phyloP scores from a whole-genome alignment of 768 basidiomycete genomes.

The Xerocomellus chrysenteron region DNA sequence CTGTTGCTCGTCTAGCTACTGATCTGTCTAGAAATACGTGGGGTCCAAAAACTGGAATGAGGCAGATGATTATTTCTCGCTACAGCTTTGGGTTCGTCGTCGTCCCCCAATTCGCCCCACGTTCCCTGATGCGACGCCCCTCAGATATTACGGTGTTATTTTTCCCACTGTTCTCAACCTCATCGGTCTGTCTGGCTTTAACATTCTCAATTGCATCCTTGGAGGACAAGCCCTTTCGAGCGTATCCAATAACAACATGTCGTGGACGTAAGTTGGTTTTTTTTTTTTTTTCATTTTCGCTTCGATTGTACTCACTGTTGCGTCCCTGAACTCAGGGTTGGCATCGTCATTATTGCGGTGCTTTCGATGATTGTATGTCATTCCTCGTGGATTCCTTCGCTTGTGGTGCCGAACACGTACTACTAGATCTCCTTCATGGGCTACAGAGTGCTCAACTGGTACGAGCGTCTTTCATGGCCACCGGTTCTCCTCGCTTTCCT shows the following conservation, averaged over 20 bases:
- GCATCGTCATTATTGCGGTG: constrained; percentile 75
- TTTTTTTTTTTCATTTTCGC: constrained; percentile 2
- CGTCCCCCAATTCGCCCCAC: constrained; percentile 34
- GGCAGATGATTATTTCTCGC: constrained; percentile 77
- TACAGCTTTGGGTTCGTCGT: constrained; percentile 53
- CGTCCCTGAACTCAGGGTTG: constrained; percentile 49
- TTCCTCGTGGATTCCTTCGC: background rate
- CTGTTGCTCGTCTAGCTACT: background rate
- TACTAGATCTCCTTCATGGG: constrained; percentile 66
- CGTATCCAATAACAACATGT: constrained; percentile 48
- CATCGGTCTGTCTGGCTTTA: constrained; percentile 59
- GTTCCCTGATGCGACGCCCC: background rate
- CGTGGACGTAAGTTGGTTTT: constrained; percentile 48
- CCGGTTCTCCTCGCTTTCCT: constrained; percentile 74
- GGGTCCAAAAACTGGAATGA: constrained; percentile 75
- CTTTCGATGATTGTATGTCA: constrained; percentile 58
- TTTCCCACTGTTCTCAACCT: constrained; percentile 57
- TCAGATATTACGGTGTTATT: constrained; percentile 53
- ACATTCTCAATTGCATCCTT: constrained; percentile 65
- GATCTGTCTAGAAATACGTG: constrained; percentile 51
- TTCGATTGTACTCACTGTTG: constrained; percentile 4
- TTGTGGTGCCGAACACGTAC: background rate
- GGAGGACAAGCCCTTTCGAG: constrained; percentile 67
- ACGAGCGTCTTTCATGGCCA: constrained; percentile 74
- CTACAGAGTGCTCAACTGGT: constrained; percentile 63